These are phyloP conservation scores for Xylaria sp. DNA, from an alignment of 2,329 filamentous ascomycete species.

Conservation along the genomic window DNA sequence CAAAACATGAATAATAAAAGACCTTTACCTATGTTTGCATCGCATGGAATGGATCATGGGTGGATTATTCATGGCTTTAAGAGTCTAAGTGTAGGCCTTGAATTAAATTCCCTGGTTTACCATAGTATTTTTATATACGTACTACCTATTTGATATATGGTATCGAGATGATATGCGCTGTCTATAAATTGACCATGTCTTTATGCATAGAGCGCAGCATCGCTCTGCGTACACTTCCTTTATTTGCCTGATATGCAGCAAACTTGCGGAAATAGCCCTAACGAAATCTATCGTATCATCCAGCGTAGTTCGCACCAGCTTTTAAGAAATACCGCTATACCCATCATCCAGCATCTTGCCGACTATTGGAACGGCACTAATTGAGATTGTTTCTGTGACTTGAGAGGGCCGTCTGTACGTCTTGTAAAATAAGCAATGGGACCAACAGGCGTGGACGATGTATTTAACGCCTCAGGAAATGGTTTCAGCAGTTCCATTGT, in stretches of 20 bases:
- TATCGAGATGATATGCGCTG: not conserved
- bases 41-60: not conserved
- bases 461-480: too few relatives aligned
- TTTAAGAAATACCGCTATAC: not conserved
- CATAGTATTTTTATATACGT: too few relatives aligned
- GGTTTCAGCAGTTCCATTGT: not conserved
- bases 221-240: not conserved
- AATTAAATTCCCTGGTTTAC: too few relatives aligned
- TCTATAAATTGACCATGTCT: not conserved
- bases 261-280: not conserved
- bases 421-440: too few relatives aligned
- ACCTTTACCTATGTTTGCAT: not conserved
- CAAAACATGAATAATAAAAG: constrained; percentile 14
- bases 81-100: too few relatives aligned
- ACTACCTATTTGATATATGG: too few relatives aligned
- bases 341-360: not conserved
- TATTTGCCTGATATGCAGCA: not conserved
- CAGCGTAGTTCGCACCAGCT: not conserved
- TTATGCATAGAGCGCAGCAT: not conserved
- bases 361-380: not conserved
- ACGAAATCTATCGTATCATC: not conserved
- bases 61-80: too few relatives aligned
- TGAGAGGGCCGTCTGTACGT: too few relatives aligned
- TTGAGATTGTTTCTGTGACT: not conserved
- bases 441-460: too few relatives aligned